Percentiles rank a stretch among this genome's conserved stretches.
Evolutionary conservation across 495 filamentous ascomycete genomes (phyloP).

Genomic region (Xylaria sp.): DNA sequence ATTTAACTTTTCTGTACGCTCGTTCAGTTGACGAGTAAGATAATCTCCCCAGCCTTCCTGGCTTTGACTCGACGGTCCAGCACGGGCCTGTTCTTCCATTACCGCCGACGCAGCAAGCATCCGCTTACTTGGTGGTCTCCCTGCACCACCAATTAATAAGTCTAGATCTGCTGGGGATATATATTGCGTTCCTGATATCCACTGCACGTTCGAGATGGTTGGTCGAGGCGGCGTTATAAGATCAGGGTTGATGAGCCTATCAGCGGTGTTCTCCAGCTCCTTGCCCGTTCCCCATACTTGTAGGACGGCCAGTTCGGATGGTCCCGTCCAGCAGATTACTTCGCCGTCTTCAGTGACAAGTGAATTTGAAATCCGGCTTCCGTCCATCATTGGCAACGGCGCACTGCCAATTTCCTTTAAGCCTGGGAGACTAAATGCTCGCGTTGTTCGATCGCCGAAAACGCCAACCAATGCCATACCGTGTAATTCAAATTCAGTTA

Average conservation of each 20-base stretch:
- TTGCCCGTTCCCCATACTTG: slow-evolving; percentile 80
- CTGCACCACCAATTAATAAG: slow-evolving; percentile 84
- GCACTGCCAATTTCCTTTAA: slow-evolving; percentile 83
- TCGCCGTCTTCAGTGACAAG: slow-evolving; percentile 78
- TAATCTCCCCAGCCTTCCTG: slow-evolving; percentile 65
- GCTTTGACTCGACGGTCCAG: slow-evolving; percentile 57
- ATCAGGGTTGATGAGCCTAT: slow-evolving; percentile 79
- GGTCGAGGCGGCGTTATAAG: slow-evolving; percentile 77
- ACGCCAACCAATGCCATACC: slow-evolving; percentile 82
- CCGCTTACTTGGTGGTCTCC: slow-evolving; percentile 83
- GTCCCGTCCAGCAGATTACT: slow-evolving; percentile 87
- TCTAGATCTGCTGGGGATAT: slow-evolving; percentile 91
- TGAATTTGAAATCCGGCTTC: slow-evolving; percentile 69
- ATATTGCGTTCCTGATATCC: slow-evolving; percentile 95
- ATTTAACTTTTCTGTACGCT: slow-evolving; percentile 85
- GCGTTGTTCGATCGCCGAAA: slow-evolving; percentile 78
- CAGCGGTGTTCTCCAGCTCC: slow-evolving; percentile 61
- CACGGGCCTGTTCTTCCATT: slow-evolving; percentile 48
- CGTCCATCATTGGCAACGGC: slow-evolving; percentile 71
- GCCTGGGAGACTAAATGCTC: slow-evolving; percentile 83
- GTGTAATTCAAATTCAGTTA: slow-evolving; percentile 73
- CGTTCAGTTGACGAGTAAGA: slow-evolving; percentile 83
- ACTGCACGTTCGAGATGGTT: slow-evolving; percentile 95
- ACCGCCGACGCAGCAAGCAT: slow-evolving; percentile 60
- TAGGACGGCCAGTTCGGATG: slow-evolving; percentile 80